phyloP scores from a whole-genome alignment of 225 moss, liverwort and hornwort genomes.

The Pseudoscleropodium purum region DNA sequence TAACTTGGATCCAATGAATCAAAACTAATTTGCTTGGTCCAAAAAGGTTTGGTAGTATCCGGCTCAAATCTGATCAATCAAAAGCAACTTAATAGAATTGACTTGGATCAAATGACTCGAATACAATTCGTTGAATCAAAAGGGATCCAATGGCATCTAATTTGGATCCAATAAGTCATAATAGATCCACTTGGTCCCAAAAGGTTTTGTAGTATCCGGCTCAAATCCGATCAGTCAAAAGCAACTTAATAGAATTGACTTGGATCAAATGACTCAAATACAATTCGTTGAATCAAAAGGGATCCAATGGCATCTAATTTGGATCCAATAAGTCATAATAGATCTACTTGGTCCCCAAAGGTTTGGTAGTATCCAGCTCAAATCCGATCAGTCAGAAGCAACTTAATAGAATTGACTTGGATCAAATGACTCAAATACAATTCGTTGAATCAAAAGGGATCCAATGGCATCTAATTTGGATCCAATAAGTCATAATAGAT shows the following conservation, averaged over 20 bases:
- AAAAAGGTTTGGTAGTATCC: not conserved
- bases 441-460: fast-evolving
- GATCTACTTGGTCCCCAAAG: fast-evolving
- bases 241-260: too few relatives aligned
- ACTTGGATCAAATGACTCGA: not conserved
- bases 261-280: not conserved
- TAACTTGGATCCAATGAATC: not conserved
- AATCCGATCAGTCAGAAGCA: not conserved
- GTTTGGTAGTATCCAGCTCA: fast-evolving
- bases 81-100: too few relatives aligned
- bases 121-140: not conserved
- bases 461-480: fast-evolving
- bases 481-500: not conserved
- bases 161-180: not conserved
- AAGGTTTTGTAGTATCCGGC: fast-evolving
- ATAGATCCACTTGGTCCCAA: fast-evolving
- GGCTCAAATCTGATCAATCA: fast-evolving
- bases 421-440: not conserved
- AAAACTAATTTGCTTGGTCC: fast-evolving
- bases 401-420: fast-evolving
- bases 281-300: not conserved
- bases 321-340: not conserved
- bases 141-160: fast-evolving
- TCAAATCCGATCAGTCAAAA: not conserved
- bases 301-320: fast-evolving